These are phyloP conservation scores for Aspergillus mulundensis DNA, from an alignment of 495 filamentous ascomycete species.

Conservation along the genomic window DNA sequence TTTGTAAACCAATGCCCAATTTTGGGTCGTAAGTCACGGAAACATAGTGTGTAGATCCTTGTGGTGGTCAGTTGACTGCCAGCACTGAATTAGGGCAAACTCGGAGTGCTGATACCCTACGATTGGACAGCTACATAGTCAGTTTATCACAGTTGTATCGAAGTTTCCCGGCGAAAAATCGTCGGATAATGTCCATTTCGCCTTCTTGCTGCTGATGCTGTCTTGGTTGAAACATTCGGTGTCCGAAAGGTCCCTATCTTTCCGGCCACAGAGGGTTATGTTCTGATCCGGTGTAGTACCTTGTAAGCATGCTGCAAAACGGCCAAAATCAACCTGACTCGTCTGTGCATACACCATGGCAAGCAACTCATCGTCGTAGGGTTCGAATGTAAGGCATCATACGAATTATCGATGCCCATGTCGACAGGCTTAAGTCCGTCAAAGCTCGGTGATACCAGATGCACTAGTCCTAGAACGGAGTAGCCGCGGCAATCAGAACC, in stretches of 20 bases:
- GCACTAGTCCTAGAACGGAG: not conserved
- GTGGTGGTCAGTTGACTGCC: not conserved
- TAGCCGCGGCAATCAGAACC: not conserved
- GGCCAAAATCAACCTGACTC: not conserved
- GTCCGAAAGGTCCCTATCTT: not conserved
- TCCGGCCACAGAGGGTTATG: not conserved
- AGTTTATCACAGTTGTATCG: not conserved
- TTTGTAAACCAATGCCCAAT: not conserved
- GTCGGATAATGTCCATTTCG: not conserved
- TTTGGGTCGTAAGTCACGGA: not conserved
- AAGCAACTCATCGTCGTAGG: too few relatives aligned
- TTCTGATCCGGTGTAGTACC: not conserved
- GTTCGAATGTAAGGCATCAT: too few relatives aligned
- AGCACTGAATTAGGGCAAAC: not conserved
- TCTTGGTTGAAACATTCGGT: conserved; percentile 1
- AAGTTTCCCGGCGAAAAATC: not conserved
- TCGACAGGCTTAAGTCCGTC: too few relatives aligned
- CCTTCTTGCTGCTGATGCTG: not conserved
- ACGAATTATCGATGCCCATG: too few relatives aligned
- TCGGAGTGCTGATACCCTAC: not conserved
- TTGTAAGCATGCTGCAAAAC: not conserved
- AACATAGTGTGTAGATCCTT: not conserved
- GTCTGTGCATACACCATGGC: not conserved
- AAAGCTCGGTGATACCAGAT: not conserved
- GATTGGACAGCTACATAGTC: not conserved